Conservation (phyloP, 345 rosid species). For the Physaria fendleri region DNA sequence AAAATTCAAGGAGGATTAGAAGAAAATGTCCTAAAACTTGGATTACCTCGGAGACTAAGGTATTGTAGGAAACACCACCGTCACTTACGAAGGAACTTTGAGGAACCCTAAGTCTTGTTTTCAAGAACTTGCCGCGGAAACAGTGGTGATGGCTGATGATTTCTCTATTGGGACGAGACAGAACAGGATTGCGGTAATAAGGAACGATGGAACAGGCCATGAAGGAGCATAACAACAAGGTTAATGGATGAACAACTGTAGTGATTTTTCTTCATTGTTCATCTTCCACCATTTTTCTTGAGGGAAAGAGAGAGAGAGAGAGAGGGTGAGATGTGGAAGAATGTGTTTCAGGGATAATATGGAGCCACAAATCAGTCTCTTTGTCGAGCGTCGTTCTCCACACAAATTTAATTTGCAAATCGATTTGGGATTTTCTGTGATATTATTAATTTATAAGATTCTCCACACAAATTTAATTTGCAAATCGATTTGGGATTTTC, state of each 20-base stretch:
- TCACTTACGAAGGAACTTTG: conserved; percentile 28
- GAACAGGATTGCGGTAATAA: conserved; percentile 25
- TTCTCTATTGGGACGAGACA: conserved; percentile 30
- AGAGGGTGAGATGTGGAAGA: conserved; percentile 27
- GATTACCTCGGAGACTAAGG: conserved; percentile 65
- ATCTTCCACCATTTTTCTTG: conserved; percentile 41
- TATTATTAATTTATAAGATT: not conserved
- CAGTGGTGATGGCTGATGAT: conserved; percentile 7
- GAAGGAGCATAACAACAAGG: conserved; percentile 44
- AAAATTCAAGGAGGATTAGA: not conserved
- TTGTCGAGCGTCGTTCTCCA: conserved; percentile 30
- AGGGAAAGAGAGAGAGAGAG: conserved; percentile 11
- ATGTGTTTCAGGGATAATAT: conserved; percentile 22
- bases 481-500: conserved; percentile 1
- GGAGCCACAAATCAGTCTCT: conserved; percentile 24
- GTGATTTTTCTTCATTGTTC: conserved; percentile 45
- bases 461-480: conserved; percentile 30
- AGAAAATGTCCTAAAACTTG: not conserved
- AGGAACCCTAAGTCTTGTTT: conserved; percentile 28
- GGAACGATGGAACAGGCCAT: conserved; percentile 69
- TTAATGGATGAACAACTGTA: conserved; percentile 12
- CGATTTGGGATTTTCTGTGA: not conserved
- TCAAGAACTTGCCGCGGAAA: conserved; percentile 13
- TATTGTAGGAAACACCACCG: conserved; percentile 35
- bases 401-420: conserved; percentile 8